Evolutionary conservation across 805 yeast species (phyloP).

Genomic region (Maudiozyma serrabonitensis): DNA sequence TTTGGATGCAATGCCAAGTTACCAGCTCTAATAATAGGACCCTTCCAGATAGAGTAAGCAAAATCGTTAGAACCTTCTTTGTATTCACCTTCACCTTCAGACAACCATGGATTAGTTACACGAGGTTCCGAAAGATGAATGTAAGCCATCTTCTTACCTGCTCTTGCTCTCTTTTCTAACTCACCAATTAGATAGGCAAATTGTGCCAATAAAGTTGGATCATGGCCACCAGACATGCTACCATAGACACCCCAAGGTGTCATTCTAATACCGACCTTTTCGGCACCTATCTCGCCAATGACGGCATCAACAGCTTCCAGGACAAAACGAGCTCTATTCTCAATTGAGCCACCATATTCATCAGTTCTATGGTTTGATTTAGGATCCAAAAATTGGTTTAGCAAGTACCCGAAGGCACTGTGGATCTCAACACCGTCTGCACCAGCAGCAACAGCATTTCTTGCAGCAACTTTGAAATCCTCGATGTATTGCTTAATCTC

Average conservation of each 20-base stretch:
- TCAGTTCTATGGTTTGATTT: slow-evolving; percentile 38
- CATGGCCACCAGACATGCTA: slow-evolving; percentile 28
- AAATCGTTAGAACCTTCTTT: slow-evolving; percentile 29
- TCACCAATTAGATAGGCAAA: slow-evolving; percentile 31
- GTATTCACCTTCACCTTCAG: slow-evolving; percentile 19
- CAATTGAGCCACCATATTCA: slow-evolving; percentile 45
- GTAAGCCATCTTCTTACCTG: slow-evolving; percentile 30
- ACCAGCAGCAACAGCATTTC: slow-evolving; percentile 26
- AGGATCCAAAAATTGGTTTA: slow-evolving; percentile 45
- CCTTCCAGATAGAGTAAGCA: slow-evolving; percentile 35
- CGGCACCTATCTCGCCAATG: slow-evolving; percentile 42
- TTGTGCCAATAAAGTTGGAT: slow-evolving; percentile 27
- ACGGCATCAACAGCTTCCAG: slow-evolving; percentile 42
- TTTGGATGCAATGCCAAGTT: slow-evolving; percentile 22
- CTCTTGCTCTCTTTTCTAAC: slow-evolving; percentile 27
- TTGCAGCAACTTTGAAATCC: slow-evolving; percentile 39
- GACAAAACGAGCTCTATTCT: slow-evolving; percentile 36
- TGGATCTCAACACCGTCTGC: slow-evolving; percentile 59
- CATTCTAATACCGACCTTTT: slow-evolving; percentile 31
- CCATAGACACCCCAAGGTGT: slow-evolving; percentile 41
- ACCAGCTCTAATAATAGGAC: slow-evolving; percentile 34
- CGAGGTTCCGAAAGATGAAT: slow-evolving; percentile 37
- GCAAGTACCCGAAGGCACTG: slow-evolving; percentile 54
- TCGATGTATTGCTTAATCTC: slow-evolving; percentile 33
- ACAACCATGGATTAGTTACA: slow-evolving; percentile 15